Base-by-base conservation (phyloP, 768 basidiomycete genomes). In the Podaxis mareebaensis region DNA sequence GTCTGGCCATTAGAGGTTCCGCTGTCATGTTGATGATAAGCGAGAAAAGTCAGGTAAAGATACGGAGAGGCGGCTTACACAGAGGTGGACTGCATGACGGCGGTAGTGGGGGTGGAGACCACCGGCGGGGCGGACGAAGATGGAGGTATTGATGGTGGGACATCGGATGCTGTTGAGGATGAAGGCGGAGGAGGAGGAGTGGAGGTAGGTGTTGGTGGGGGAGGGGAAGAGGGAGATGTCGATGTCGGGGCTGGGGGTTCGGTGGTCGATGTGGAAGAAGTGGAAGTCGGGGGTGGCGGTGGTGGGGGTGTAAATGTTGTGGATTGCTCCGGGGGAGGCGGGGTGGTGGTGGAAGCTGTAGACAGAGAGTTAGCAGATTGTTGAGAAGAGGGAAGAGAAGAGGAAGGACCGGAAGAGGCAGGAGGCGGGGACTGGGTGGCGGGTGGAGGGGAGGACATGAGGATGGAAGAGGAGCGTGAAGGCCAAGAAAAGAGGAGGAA, bases 1-100 rank as follows among this genome's bases (percentile, higher is more conserved):
- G 68, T 44, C 42, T 71, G 70, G 3, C 78, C 78, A 67, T 76
- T 57, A 38, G 74, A 54, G 1, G 60, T 67, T 11, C 58, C 55
- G 15, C 65, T 66, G 36, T 13, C 40, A 15, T 13, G 60, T 20
- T 40, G 4, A 26, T 24, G 8, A 38, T 24, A 46, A 46, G 36
- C 2, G 39, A 15, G 15, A 54, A 15, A 51, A 58, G 4, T n/a
- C 17, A 13, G 36, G 46, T 30, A 46, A 12, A 24, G 28, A 12
- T n/a, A 28, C 1, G 24, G 28, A 17, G 22, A 40, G 30, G 13
- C 36, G 13, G 51, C 58, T 54, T 54, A 66, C 65, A 66, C 51
- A 48, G 20, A 24, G 38, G 22, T 15, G 11, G 54, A 56, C 20
- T 39, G 38, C 20, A 20, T 6, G 54, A 56, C 15, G 11, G 36